Evolutionary conservation across 75 land plant genomes (phyloP).

Genomic region (Pinus taeda): DNA sequence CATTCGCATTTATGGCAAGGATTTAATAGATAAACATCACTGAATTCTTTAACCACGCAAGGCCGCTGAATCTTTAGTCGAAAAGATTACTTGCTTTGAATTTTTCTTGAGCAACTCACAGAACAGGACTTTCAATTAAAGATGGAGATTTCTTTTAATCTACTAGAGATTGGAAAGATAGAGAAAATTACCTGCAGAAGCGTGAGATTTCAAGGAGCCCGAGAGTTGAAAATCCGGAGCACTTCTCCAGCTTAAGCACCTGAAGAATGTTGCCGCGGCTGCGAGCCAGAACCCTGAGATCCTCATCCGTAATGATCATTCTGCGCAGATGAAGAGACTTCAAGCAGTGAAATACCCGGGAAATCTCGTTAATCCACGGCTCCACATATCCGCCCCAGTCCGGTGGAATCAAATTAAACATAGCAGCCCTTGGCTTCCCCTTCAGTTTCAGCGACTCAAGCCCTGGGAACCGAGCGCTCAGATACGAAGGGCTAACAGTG

Average conservation of each 20-base stretch:
- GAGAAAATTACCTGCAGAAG: conserved; percentile 60
- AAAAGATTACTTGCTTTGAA: no score
- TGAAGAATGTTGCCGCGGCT: conserved; percentile 33
- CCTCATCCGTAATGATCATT: conserved; percentile 77
- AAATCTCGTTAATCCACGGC: conserved; percentile 68
- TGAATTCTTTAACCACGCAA: no score
- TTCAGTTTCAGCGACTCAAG: conserved; percentile 71
- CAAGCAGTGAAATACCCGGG: conserved; percentile 32
- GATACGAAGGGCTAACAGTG: conserved; percentile 51
- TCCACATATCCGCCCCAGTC: conserved; percentile 87
- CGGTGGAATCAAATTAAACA: conserved; percentile 76
- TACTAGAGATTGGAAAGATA: no score
- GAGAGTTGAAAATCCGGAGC: conserved; percentile 72
- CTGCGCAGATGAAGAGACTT: conserved; percentile 70
- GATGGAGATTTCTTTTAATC: no score
- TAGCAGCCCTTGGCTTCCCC: conserved; percentile 88
- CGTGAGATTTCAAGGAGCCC: conserved; percentile 48
- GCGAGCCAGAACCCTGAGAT: conserved; percentile 45
- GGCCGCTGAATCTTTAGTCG: no score
- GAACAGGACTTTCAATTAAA: no score
- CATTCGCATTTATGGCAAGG: no score
- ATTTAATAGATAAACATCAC: no score
- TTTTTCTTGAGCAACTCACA: no score
- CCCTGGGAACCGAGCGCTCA: conserved; percentile 46
- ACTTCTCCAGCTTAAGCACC: conserved; percentile 58